phyloP scores from a whole-genome alignment of 352 stramenopile species.

The Halophytophthora batemanensis region DNA sequence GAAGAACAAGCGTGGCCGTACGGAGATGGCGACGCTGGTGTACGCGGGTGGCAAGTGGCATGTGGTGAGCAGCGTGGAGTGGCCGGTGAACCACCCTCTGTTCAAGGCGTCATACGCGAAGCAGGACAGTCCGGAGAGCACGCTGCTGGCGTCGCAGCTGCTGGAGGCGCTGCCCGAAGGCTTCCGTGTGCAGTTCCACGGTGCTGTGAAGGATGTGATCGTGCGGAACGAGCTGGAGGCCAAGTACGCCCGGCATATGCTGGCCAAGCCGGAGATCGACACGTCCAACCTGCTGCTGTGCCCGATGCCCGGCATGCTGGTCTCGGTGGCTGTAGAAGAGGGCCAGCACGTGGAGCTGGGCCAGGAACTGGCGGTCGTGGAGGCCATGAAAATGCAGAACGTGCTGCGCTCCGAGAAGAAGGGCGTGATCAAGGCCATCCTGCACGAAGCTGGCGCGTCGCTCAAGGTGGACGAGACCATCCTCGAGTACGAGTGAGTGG shows the following conservation, averaged over 20 bases:
- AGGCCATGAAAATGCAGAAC: constrained; percentile 99
- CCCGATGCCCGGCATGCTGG: constrained; percentile 95
- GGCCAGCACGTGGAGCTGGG: constrained; percentile 93
- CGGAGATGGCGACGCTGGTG: constrained; percentile 31
- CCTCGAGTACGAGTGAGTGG: constrained; percentile 86
- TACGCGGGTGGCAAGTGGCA: constrained; percentile 47
- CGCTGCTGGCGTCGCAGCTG: constrained; percentile 54
- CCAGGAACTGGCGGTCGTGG: constrained; percentile 93
- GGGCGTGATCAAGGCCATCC: constrained; percentile 85
- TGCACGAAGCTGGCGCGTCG: constrained; percentile 76
- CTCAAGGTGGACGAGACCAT: constrained; percentile 92
- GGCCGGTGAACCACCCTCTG: constrained; percentile 55
- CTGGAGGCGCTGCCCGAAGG: constrained; percentile 60
- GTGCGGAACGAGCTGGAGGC: constrained; percentile 90
- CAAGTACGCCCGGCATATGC: constrained; percentile 86
- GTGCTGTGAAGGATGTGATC: constrained; percentile 85
- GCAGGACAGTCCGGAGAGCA: constrained; percentile 20
- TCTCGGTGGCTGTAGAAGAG: constrained; percentile 78
- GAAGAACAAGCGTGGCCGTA: constrained; percentile 31
- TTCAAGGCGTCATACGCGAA: constrained; percentile 46
- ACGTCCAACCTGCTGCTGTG: constrained; percentile 89
- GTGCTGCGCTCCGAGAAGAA: constrained; percentile 90
- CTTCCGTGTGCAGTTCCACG: constrained; percentile 83
- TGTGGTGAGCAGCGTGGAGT: constrained; percentile 51
- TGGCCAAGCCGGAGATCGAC: constrained; percentile 88